phyloP scores from a whole-genome alignment of 2,329 filamentous ascomycete species.

The Colletotrichum paranaense region DNA sequence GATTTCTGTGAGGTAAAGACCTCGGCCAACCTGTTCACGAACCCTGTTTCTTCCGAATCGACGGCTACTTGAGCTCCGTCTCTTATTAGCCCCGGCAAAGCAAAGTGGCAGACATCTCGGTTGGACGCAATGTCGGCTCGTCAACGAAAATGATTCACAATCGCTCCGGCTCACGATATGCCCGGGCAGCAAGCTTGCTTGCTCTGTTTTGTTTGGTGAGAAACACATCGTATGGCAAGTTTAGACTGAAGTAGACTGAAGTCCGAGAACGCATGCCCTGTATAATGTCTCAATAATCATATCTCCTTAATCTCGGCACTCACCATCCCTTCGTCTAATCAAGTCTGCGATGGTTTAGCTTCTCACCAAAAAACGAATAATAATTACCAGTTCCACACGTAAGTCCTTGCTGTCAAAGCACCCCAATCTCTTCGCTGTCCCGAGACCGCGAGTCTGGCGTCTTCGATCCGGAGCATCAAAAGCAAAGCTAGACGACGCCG shows the following conservation, averaged over 20 bases:
- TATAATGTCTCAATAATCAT: not conserved
- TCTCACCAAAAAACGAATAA: not conserved
- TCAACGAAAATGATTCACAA: no score
- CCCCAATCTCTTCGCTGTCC: not conserved
- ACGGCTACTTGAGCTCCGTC: not conserved
- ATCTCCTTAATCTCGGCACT: not conserved
- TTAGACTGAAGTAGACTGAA: no score
- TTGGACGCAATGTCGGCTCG: no score
- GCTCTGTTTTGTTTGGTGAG: not conserved
- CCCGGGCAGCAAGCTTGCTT: not conserved
- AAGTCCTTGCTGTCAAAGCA: not conserved
- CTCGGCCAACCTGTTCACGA: not conserved
- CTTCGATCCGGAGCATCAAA: not conserved
- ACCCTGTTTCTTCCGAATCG: constrained; percentile 24
- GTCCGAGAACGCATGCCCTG: not conserved
- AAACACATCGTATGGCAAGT: no score
- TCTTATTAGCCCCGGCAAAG: constrained; percentile 4
- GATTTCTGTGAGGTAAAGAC: constrained; percentile 16
- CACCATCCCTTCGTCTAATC: not conserved
- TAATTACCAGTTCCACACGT: not conserved
- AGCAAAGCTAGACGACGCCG: not conserved
- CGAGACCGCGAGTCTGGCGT: not conserved
- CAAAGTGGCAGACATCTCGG: no score
- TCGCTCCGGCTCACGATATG: not conserved
- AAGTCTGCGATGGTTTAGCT: not conserved